Evolutionary conservation across 768 basidiomycete species (phyloP).

Genomic region (Tricholoma flavovirens): DNA sequence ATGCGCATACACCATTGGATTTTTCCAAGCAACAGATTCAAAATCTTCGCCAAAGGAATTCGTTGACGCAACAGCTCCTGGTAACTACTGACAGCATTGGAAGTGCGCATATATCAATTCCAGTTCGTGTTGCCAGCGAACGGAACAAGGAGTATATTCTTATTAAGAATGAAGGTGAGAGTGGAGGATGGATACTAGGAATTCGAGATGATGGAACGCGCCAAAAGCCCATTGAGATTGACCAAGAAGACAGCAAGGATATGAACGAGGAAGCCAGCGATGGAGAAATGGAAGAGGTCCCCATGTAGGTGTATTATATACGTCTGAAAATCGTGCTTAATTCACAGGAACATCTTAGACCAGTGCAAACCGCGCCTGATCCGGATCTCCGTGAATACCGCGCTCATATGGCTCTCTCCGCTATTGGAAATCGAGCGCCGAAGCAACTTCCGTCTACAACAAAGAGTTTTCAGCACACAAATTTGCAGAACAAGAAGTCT

Average conservation of each 20-base stretch:
- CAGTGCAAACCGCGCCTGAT: slow-evolving; percentile 36
- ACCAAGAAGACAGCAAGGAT: slow-evolving; percentile 36
- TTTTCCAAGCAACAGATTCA: slow-evolving; percentile 96
- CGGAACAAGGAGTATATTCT: slow-evolving; percentile 93
- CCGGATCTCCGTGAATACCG: slow-evolving; percentile 60
- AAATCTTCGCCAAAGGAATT: slow-evolving; percentile 82
- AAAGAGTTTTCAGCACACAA: slow-evolving; percentile 28
- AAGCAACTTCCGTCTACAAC: slow-evolving; percentile 28
- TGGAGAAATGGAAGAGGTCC: slow-evolving; percentile 78
- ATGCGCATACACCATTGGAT: slow-evolving; percentile 78
- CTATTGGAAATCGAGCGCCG: slow-evolving; percentile 45
- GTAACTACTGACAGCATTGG: slow-evolving; percentile 91
- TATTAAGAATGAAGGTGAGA: slow-evolving; percentile 81
- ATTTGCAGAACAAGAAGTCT: slow-evolving; percentile 27
- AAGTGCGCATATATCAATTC: slow-evolving; percentile 83
- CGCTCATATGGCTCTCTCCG: slow-evolving; percentile 54
- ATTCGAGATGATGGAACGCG: slow-evolving; percentile 82
- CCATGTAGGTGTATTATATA: slow-evolving; percentile 45
- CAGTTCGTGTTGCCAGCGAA: slow-evolving; percentile 91
- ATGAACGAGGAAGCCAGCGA: slow-evolving; percentile 34
- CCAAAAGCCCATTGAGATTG: slow-evolving; percentile 82
- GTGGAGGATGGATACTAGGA: slow-evolving; percentile 93
- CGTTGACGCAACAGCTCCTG: slow-evolving; percentile 88
- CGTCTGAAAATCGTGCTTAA: background rate
- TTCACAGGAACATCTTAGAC: slow-evolving; percentile 21